A percentile compares a stretch with the other conserved stretches of the same genome.
Conservation (phyloP, 208 protist species). For the Leishmania tropica region DNA sequence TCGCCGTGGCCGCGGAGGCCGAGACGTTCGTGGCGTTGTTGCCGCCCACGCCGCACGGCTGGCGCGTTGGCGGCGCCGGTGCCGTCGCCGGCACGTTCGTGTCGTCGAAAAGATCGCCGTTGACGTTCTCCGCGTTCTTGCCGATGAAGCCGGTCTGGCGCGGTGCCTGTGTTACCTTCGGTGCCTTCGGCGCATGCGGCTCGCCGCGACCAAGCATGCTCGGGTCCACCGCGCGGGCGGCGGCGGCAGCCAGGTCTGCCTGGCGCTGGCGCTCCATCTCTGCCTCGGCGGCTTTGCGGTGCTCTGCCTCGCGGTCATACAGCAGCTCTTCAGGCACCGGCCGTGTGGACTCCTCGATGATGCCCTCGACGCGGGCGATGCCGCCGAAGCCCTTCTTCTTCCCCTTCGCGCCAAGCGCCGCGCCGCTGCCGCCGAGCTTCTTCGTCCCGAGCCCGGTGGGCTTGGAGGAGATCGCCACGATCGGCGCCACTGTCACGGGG, state of each 20-base stretch:
- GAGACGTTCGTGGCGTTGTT: conserved; percentile 18
- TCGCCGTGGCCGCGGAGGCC: neutral
- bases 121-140: conserved; percentile 29
- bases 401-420: conserved; percentile 13
- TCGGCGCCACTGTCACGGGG: conserved; percentile 31
- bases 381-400: conserved; percentile 71
- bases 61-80: conserved; percentile 7
- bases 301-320: conserved; percentile 44
- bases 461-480: conserved; percentile 40
- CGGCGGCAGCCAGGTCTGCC: conserved; percentile 31
- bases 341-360: conserved; percentile 50
- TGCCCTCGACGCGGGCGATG: conserved; percentile 45
- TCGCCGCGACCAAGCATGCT: conserved; percentile 9
- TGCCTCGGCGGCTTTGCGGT: conserved; percentile 36
- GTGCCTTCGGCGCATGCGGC: neutral
- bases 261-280: conserved; percentile 29
- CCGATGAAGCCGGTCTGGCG: conserved; percentile 33
- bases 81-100: conserved; percentile 11
- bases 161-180: conserved; percentile 17
- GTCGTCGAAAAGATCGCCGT: conserved; percentile 35
- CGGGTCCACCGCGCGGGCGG: conserved; percentile 29
- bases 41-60: neutral
- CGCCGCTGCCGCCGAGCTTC: conserved; percentile 21
- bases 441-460: conserved; percentile 16
- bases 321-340: conserved; percentile 61